Percentiles rank a stretch among this genome's conserved stretches.
phyloP scores from a whole-genome alignment of 1,284 basidiomycete genomes.

The Trichosporon sp. region DNA sequence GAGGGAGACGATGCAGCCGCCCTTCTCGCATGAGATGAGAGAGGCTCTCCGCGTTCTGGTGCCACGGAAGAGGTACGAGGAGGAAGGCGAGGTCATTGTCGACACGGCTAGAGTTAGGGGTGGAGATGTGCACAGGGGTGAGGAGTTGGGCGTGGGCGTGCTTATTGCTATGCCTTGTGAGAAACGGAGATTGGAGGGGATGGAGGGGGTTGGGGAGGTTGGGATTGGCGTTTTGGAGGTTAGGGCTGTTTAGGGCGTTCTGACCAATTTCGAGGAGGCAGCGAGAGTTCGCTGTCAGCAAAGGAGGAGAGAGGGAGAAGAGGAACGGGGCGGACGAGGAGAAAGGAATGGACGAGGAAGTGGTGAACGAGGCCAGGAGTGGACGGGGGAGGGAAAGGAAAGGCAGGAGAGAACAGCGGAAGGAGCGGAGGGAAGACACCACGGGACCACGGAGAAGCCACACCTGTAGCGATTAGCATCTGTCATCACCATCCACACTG shows the following conservation, averaged over 20 bases:
- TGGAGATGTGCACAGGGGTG: slow-evolving; percentile 12
- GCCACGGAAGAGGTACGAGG: not conserved
- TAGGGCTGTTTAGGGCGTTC: not conserved
- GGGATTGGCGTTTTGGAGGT: slow-evolving; percentile 34
- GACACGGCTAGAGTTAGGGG: not conserved
- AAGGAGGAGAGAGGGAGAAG: not conserved
- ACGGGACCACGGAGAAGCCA: not conserved
- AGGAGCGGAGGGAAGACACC: not conserved
- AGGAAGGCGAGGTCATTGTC: not conserved
- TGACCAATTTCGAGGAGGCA: too few species aligned
- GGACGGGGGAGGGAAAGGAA: too few species aligned
- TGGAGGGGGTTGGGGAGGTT: slow-evolving; percentile 32
- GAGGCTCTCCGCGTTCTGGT: slow-evolving; percentile 5
- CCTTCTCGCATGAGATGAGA: slow-evolving; percentile 4
- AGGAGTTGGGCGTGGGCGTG: slow-evolving; percentile 35
- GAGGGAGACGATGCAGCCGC: not conserved
- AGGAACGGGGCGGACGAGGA: not conserved
- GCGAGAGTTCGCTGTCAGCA: too few species aligned
- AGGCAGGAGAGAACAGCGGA: not conserved
- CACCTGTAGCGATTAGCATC: not conserved
- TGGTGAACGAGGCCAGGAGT: too few species aligned
- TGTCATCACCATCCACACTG: not conserved
- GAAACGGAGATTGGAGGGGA: slow-evolving; percentile 15
- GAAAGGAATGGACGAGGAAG: not conserved
- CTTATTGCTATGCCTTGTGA: slow-evolving; percentile 38